Base-by-base conservation (phyloP, 306 rosid species). In the Delonix regia region DNA sequence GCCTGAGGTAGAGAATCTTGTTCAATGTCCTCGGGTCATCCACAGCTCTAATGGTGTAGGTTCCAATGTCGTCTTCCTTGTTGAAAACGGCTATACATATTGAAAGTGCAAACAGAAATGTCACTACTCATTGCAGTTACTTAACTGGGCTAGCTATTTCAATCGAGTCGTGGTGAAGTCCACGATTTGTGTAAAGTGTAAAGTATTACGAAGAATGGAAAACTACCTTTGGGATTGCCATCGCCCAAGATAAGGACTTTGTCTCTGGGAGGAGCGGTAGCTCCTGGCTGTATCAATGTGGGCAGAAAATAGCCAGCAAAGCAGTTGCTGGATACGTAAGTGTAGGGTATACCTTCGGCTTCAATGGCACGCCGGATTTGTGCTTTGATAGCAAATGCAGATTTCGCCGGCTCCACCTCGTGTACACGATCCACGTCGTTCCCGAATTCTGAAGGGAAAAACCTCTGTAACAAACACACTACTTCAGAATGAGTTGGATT, bases 331-430 rank as follows among this genome's bases (percentile, higher is more conserved):
- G 88, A 57, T 2, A 95, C 96, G 14, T 74, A 92, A 4, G 98
- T 92, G 78, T 82, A 78, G 36, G 98, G 98, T 12, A 95, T 89
- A 1, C 94, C 96, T 81, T 84, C 96, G 0, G 86, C 91, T 85
- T 93, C 96, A 22, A 85, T 22, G 0, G 82, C 34, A 3, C 97
- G 93, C 1, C 99, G 88, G 81, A 95, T 88, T 49, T 89, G 79
- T 34, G 24, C 87, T 77, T 93, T 93, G 11, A 34, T 2, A 0
- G n/a, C 93, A 62, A 93, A 83, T 10, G 85, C 88, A 5, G 97
- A 87, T 81, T 88, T 95, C 24, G 99, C 99, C 24, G 99, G 99
- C 82, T 95, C 98, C 18, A 95, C 96, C 0, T 94, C 93, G n/a
- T 95, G 81, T 13, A 74, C 80, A 2, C 92, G 92, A 71, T 95